Evolutionary conservation across 192 early-diverging fungal species (phyloP).

Genomic region (Powellomyces hirtus): DNA sequence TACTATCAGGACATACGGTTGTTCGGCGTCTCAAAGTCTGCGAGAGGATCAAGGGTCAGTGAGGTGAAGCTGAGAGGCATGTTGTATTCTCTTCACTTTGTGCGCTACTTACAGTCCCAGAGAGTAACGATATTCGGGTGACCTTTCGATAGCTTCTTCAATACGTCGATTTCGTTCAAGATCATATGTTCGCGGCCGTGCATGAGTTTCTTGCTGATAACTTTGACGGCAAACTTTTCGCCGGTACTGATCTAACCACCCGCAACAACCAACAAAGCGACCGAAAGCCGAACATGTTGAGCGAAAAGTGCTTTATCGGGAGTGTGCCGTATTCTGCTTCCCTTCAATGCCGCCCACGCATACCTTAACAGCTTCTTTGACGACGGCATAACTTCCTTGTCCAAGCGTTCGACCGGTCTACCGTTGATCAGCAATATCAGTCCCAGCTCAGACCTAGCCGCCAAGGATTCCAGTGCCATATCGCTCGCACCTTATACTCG

Average conservation of each 20-base stretch:
- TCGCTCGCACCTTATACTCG: constrained; percentile 24
- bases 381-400: constrained; percentile 51
- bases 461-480: background rate
- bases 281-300: too few species aligned
- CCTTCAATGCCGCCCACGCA: too few species aligned
- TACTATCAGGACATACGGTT: constrained; percentile 30
- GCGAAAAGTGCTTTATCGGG: background rate
- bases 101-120: constrained; percentile 64
- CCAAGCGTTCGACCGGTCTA: constrained; percentile 51
- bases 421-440: background rate
- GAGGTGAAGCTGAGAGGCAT: constrained; percentile 28
- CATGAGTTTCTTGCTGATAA: constrained; percentile 85
- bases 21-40: constrained; percentile 59
- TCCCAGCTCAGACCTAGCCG: too few species aligned
- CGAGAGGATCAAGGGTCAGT: too few species aligned
- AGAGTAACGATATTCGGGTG: constrained; percentile 90
- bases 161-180: constrained; percentile 84
- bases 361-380: constrained; percentile 54
- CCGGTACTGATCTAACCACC: constrained; percentile 63
- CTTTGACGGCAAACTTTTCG: constrained; percentile 83
- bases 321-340: background rate
- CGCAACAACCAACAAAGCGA: too few species aligned
- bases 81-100: background rate
- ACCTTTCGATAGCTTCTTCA: constrained; percentile 68
- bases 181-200: constrained; percentile 85